A percentile compares a stretch with the other conserved stretches of the same genome.
phyloP scores from a whole-genome alignment of 1,284 basidiomycete species.

The Mycosarcoma mackinlayi region DNA sequence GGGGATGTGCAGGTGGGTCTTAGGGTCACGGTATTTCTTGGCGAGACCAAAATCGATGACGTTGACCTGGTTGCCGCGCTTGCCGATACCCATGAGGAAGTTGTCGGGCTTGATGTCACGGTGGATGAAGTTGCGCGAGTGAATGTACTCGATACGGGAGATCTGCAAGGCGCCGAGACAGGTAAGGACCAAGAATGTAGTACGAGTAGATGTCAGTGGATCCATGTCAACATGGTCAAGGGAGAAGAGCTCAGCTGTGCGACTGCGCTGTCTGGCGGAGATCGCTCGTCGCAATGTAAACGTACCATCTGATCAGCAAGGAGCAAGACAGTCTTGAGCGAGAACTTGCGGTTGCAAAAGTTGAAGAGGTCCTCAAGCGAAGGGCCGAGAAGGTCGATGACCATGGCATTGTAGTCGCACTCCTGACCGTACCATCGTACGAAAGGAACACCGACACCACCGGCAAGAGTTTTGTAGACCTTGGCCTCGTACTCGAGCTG shows the following conservation, averaged over 20 bases:
- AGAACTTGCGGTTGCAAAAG: constrained; percentile 99
- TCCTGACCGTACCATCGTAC: constrained; percentile 98
- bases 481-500: constrained; percentile 92
- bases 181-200: too few species aligned
- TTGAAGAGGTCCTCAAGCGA: constrained; percentile 99
- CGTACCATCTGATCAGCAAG: constrained; percentile 94
- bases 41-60: constrained; percentile 99
- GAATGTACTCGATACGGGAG: constrained; percentile 98
- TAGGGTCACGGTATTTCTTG: constrained; percentile 99
- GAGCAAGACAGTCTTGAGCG: constrained; percentile 93
- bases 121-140: constrained; percentile 99
- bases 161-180: constrained; percentile 74
- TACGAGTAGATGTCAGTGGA: too few species aligned
- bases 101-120: constrained; percentile 99
- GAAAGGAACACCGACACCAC: constrained; percentile 97
- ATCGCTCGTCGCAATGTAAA: constrained; percentile 25
- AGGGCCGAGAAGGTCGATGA: constrained; percentile 95
- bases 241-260: constrained; percentile 5
- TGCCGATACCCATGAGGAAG: constrained; percentile 99
- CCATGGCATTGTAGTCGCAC: constrained; percentile 99
- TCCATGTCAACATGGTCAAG: too few species aligned
- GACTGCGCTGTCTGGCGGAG: not conserved
- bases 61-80: constrained; percentile 99
- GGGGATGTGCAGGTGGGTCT: constrained; percentile 98
- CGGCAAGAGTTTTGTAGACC: constrained; percentile 83